Evolutionary conservation across 148 eudicot genomes (phyloP), one percentile per base, ranked within the genome.

Genomic region (Camellia granthamiana): DNA sequence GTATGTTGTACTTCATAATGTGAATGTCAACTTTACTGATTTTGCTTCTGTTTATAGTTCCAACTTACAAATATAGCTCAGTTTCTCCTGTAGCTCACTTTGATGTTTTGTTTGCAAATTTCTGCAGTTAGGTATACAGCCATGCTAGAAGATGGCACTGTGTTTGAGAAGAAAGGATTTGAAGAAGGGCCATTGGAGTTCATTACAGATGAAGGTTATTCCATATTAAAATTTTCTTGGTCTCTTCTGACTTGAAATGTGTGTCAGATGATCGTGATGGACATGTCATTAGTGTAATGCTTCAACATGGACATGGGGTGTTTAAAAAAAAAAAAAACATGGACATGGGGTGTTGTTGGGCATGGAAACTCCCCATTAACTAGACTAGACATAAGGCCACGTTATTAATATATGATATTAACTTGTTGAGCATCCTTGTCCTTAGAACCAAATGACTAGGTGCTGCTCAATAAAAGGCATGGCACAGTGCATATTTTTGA

Each of bases 161-260:
- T 88, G 69, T 87, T 89, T 83, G 94, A 89, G 79, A 87, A 82
- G 80, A 89, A 81, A 74, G 94, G 92, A 69, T 88, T 85, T 85
- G 92, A 85, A 81, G 90, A 88, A 16, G 87, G 79, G 46, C 86
- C 92, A 41, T 71, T 91, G 71, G 83, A 89, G 84, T 89, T 91
- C 76, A 59, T 89, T 47, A 88, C 90, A 30, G 94, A 87, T 84
- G 92, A 91, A 89, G 94, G 94, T 91, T 51, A 49, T 83, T 81
- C 65, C 69, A 72, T 69, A 42, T 42, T 9, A 47, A 59, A 6
- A 56, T 47, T 51, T 6, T 16, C 52, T 70, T 13, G 1, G 7
- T 70, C 55, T 70, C 13, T 70, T 44, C 4, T 70, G 55, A 44
- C 16, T 70, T 44, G 7, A 44, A 70, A 44, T 70, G 51, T n/a